These are phyloP conservation scores for Penicillium sp. DNA, from an alignment of 2,329 filamentous ascomycete genomes.

Conservation along the genomic window DNA sequence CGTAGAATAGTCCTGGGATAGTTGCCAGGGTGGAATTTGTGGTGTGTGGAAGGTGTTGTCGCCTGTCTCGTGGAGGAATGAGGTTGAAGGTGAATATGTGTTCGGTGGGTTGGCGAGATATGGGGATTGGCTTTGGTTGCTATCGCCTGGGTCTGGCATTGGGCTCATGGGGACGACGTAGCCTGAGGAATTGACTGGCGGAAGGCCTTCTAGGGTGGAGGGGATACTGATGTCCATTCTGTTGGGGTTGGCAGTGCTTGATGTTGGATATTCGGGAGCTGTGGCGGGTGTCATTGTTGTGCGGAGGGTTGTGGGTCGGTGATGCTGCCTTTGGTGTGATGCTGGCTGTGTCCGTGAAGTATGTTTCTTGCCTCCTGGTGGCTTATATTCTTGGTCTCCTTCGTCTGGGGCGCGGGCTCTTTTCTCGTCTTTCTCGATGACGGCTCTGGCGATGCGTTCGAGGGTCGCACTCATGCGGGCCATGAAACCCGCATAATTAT, in stretches of 20 bases:
- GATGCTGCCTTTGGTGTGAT: conserved; percentile 6
- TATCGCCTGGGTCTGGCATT: conserved; percentile 1
- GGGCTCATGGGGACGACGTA: conserved; percentile 31
- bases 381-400: conserved; percentile 18
- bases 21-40: conserved; percentile 11
- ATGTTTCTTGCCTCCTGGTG: conserved; percentile 12
- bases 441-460: conserved; percentile 80
- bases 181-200: conserved; percentile 31
- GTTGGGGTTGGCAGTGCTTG: conserved; percentile 3
- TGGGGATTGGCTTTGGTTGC: conserved; percentile 1
- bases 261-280: conserved; percentile 2
- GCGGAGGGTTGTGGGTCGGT: conserved; percentile 4
- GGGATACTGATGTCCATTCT: conserved; percentile 21
- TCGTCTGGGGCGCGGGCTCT: conserved; percentile 31
- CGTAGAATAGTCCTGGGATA: conserved; percentile 6
- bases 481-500: conserved; percentile 85
- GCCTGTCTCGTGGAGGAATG: conserved; percentile 4
- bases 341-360: conserved; percentile 20
- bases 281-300: conserved; percentile 3
- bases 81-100: neutral
- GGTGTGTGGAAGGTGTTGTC: neutral
- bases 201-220: conserved; percentile 27
- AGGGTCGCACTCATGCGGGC: conserved; percentile 86
- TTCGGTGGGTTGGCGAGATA: neutral
- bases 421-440: conserved; percentile 83